Base-by-base conservation (phyloP, 768 basidiomycete species). In the Aureoboletus auriporus region DNA sequence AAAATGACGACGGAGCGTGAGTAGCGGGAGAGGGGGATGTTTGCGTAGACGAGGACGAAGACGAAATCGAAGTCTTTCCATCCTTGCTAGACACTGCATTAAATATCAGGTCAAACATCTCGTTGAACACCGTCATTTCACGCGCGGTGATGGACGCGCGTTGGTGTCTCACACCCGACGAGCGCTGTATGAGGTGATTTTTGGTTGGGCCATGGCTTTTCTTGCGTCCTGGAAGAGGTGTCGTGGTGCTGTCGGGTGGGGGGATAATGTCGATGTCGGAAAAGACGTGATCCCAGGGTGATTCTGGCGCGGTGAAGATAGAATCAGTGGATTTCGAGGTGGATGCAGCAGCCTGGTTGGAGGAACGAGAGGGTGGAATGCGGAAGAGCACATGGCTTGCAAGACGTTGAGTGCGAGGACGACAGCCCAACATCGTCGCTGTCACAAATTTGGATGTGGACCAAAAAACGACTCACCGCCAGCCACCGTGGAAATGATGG, bases 81-180 rank as follows among this genome's bases (percentile, higher is more conserved):
- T 49, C 69, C 20, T 69, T 46, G 13, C 20, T 67, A 33, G 71
- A 68, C 49, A 72, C 73, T 13, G 78, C 77, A 40, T 78, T 71
- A 61, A 89, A 87, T 33, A 89, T 80, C 67, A 84, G 66, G 56
- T 80, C 74, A 55, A 89, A 86, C 77, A 89, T 84, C 28, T 83
- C 81, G 57, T 85, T 78, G 55, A 90, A 84, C 5, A 78, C 79
- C 49, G 60, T 74, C 49, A 76, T 73, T 68, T 90, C 89, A 39
- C 76, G 75, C 0, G 80, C 80, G 0, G 86, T 86, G 76, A 89
- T 80, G 16, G 79, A 69, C 53, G 84, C 82, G 26, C 74, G 75
- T 34, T 74, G 73, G 7, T 58, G 53, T 36, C 33, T 47, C 31
- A 53, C 30, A 3, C 20, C 39, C 4, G 58, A 54, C 11, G 50